A percentile compares a stretch with the other conserved stretches of the same genome.
Evolutionary conservation across 1,284 basidiomycete species (phyloP).

Genomic region (Ceratobasidium sp.): DNA sequence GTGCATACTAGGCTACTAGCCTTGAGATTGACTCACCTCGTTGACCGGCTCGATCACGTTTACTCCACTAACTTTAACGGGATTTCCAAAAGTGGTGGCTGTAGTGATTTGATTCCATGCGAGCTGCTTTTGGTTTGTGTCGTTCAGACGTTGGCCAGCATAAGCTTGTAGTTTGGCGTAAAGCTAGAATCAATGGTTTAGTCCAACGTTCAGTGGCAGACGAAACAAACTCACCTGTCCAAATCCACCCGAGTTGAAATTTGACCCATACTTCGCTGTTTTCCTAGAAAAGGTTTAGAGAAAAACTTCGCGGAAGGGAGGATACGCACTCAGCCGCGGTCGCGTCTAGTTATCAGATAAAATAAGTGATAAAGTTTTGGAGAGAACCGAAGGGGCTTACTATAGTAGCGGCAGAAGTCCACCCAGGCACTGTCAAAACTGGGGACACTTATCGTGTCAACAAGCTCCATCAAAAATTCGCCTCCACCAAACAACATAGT

Average conservation of each 20-base stretch:
- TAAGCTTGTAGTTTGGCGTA: constrained; percentile 64
- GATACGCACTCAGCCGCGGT: constrained; percentile 58
- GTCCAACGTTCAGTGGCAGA: not conserved
- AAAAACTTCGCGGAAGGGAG: not conserved
- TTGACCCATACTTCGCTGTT: constrained; percentile 59
- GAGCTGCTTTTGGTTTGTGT: constrained; percentile 58
- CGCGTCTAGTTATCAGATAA: constrained; percentile 51
- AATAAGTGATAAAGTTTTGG: not conserved
- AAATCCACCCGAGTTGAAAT: constrained; percentile 60
- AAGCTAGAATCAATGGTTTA: constrained; percentile 50
- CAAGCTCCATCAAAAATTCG: constrained; percentile 63
- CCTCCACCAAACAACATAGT: constrained; percentile 63
- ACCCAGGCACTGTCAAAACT: constrained; percentile 62
- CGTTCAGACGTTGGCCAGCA: constrained; percentile 59
- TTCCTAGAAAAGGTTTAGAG: constrained; percentile 53
- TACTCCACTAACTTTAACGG: constrained; percentile 58
- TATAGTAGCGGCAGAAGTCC: constrained; percentile 61
- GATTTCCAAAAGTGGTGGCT: constrained; percentile 58
- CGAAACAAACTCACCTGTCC: constrained; percentile 29
- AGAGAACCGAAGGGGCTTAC: not conserved
- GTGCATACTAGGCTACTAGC: constrained; percentile 8
- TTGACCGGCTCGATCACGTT: constrained; percentile 60
- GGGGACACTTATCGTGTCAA: constrained; percentile 60
- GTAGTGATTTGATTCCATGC: constrained; percentile 59
- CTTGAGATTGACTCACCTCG: constrained; percentile 54